Evolutionary conservation across 768 basidiomycete genomes (phyloP), one percentile per base, ranked within the genome.

Genomic region (Dentipellis fragilis): DNA sequence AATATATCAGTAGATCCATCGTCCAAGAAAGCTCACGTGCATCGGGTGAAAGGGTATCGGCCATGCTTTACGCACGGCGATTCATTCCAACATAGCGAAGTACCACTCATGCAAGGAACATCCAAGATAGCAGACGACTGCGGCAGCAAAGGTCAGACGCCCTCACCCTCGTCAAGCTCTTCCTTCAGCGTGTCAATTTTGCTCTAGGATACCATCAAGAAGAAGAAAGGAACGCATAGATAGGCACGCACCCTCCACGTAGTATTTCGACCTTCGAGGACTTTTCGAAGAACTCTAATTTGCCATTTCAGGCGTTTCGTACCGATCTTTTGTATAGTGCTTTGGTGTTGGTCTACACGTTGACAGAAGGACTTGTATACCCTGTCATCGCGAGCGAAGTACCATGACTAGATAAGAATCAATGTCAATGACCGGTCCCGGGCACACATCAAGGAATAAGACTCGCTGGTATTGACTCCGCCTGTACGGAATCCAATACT

Each of bases 301-400:
- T 93, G 88, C 80, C 83, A 84, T 61, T 80, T 83, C 21, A 92
- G 69, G n/a, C 42, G 42, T 10, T 45, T 45, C n/a, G 42, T 45
- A n/a, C 19, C 2, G 10, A 17, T 49, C 22, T 23, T 73, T 40
- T 78, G 69, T 22, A 84, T 79, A 5, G 72, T 70, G 56, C 68
- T 69, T 48, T 63, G 64, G 56, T 79, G 63, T 51, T 59, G 58
- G 29, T 67, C 67, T 34, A 72, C 57, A 55, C 64, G 77, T 62
- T 79, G 75, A 19, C 65, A 63, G 57, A 92, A 88, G 2, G 83
- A 80, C 59, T 77, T 84, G 68, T 86, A 88, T 12, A 89, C 83
- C 37, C 94, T 82, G 58, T 92, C 87, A 68, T 98, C 95, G 19
- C 95, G 80, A 46, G 94, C 95, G 64, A 98, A 98, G 64, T 87